phyloP scores from a whole-genome alignment of 177 flowering plant species.

The Tripterygium wilfordii region DNA sequence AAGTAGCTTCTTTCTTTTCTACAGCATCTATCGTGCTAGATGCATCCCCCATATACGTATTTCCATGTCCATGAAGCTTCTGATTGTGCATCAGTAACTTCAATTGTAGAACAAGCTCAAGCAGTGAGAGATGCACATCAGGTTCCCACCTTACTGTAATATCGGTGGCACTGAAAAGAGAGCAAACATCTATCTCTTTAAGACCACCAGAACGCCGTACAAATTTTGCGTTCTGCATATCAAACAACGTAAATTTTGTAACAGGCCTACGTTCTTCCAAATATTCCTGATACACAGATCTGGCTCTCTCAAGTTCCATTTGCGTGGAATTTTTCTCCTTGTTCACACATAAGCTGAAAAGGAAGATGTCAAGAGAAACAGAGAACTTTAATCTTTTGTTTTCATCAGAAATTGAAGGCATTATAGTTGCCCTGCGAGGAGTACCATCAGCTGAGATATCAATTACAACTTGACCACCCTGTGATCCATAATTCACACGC shows the following conservation, averaged over 20 bases:
- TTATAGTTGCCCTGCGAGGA: slow-evolving; percentile 65
- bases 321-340: slow-evolving; percentile 83
- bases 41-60: slow-evolving; percentile 22
- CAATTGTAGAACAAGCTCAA: slow-evolving; percentile 69
- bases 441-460: slow-evolving; percentile 84
- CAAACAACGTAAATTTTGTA: slow-evolving; percentile 66
- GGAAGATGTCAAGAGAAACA: slow-evolving; percentile 74
- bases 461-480: slow-evolving; percentile 75
- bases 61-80: slow-evolving; percentile 41
- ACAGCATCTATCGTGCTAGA: slow-evolving; percentile 22
- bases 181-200: slow-evolving; percentile 78
- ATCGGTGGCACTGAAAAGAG: slow-evolving; percentile 94
- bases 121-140: slow-evolving; percentile 75
- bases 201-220: slow-evolving; percentile 82
- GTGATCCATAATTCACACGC: slow-evolving; percentile 95
- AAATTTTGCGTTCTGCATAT: slow-evolving; percentile 93
- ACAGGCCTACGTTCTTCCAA: slow-evolving; percentile 38
- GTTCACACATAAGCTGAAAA: slow-evolving; percentile 64
- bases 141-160: slow-evolving; percentile 96
- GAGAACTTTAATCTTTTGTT: slow-evolving; percentile 51
- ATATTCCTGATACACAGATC: slow-evolving; percentile 70
- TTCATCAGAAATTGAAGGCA: slow-evolving; percentile 50
- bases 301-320: slow-evolving; percentile 88
- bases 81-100: slow-evolving; percentile 50
- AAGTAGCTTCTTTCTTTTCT: slow-evolving; percentile 31